These are phyloP conservation scores for Penicillium occitanis DNA, from an alignment of 2,329 filamentous ascomycete species.

Conservation along the genomic window DNA sequence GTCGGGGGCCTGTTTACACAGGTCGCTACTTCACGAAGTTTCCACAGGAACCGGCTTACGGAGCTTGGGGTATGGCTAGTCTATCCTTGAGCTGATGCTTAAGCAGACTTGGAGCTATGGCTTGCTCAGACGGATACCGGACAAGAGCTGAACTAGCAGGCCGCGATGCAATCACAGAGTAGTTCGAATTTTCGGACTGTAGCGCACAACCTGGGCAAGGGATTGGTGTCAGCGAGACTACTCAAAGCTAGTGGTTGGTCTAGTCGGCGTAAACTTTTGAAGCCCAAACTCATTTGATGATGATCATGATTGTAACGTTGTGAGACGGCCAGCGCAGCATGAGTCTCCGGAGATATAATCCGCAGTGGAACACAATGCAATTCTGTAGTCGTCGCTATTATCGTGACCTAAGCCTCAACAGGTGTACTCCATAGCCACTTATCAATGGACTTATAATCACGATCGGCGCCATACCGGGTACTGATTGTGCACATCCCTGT, in stretches of 20 bases:
- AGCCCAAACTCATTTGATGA: background rate
- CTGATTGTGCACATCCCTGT: background rate
- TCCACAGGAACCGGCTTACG: background rate
- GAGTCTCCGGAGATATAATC: background rate
- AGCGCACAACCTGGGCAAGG: background rate
- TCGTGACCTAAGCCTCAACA: background rate
- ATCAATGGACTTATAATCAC: background rate
- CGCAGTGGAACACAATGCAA: background rate
- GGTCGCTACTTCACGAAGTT: background rate
- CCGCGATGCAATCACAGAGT: background rate
- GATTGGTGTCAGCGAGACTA: background rate
- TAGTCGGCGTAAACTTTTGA: background rate
- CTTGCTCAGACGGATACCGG: background rate
- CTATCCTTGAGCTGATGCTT: background rate
- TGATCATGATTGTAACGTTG: background rate
- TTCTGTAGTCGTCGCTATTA: background rate
- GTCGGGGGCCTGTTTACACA: background rate
- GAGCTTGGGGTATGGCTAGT: background rate
- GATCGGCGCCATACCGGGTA: background rate
- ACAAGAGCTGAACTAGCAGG: background rate
- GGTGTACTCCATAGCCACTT: background rate
- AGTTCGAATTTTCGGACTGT: background rate
- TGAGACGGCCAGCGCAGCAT: background rate
- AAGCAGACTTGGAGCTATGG: background rate
- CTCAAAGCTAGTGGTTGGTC: background rate